These are phyloP conservation scores for Nakazawaea wickerhamii DNA, from an alignment of 805 yeast species.

Conservation along the genomic window DNA sequence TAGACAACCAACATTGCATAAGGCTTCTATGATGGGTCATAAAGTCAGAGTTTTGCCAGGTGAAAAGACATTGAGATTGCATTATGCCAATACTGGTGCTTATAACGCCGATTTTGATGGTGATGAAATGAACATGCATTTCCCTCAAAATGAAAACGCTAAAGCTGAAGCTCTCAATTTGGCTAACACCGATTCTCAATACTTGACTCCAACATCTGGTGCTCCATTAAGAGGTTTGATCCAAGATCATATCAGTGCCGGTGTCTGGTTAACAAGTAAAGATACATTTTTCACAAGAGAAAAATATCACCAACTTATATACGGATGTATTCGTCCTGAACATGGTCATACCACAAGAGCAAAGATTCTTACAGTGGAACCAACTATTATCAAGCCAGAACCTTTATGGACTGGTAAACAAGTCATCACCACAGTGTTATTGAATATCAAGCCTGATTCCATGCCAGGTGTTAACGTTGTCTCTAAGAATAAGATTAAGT, in stretches of 20 bases:
- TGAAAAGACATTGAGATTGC: constrained; percentile 92
- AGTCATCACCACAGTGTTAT: constrained; percentile 83
- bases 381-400: constrained; percentile 79
- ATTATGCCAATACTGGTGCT: constrained; percentile 98
- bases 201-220: constrained; percentile 97
- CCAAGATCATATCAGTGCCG: constrained; percentile 98
- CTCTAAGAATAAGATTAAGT: constrained; percentile 84
- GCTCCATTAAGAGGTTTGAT: constrained; percentile 97
- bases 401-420: constrained; percentile 99
- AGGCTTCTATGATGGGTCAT: constrained; percentile 99
- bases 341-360: constrained; percentile 85
- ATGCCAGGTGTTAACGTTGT: constrained; percentile 88
- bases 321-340: constrained; percentile 94
- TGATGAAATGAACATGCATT: constrained; percentile 99
- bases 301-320: constrained; percentile 86
- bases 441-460: constrained; percentile 79
- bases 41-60: constrained; percentile 95
- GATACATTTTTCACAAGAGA: constrained; percentile 90
- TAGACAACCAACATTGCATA: constrained; percentile 98
- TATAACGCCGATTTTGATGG: constrained; percentile 99
- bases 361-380: constrained; percentile 75
- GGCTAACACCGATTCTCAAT: constrained; percentile 97
- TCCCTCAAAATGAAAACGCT: constrained; percentile 97
- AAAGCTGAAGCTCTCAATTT: constrained; percentile 91
- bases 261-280: constrained; percentile 95